Conservation (phyloP, 495 filamentous ascomycete species). For the Talaromyces ruber region DNA sequence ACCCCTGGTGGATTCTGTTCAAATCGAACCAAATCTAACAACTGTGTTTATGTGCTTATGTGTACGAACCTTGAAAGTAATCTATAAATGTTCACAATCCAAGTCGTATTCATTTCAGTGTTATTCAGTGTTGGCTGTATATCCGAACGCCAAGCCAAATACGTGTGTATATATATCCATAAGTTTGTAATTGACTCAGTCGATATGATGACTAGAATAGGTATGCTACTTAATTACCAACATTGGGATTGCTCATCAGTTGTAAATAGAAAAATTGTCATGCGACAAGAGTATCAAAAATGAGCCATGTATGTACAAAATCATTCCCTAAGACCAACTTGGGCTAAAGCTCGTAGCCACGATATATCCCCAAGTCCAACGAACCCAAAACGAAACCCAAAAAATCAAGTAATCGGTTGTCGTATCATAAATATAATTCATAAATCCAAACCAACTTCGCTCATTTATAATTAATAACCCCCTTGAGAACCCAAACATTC, state of each 20-base stretch:
- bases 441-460: not conserved
- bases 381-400: not conserved
- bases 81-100: no score
- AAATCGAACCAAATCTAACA: not conserved
- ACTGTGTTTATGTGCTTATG: not conserved
- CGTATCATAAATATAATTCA: not conserved
- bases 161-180: no score
- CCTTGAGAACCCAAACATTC: constrained; percentile 71
- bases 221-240: not conserved
- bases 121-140: no score
- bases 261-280: not conserved
- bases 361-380: not conserved
- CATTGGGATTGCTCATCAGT: not conserved
- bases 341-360: not conserved
- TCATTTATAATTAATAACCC: constrained; percentile 51
- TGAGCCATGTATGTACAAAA: not conserved
- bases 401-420: not conserved
- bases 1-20: not conserved
- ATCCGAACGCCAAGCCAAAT: no score
- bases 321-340: not conserved
- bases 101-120: no score
- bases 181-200: no score
- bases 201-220: no score
- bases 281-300: not conserved
- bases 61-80: no score